Evolutionary conservation across 345 rosid genomes (phyloP).

Genomic region (Syzygium grande): DNA sequence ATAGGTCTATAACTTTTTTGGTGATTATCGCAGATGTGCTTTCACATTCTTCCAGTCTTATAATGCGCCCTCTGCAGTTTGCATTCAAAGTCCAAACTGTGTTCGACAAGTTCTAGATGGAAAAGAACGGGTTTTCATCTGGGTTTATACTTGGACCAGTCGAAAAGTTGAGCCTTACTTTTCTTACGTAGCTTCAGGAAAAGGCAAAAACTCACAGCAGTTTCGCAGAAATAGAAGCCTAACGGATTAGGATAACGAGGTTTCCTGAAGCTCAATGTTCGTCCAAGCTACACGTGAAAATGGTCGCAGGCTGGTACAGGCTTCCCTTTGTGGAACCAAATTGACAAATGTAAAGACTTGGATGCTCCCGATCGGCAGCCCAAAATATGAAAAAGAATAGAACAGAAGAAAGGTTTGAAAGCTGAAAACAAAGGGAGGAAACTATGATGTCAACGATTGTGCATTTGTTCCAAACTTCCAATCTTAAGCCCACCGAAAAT

Average conservation of each 20-base stretch:
- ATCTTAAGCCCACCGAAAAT: not conserved
- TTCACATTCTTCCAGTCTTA: not conserved
- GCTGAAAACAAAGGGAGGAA: not conserved
- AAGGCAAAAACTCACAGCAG: not conserved
- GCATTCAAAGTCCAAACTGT: not conserved
- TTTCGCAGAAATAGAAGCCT: not conserved
- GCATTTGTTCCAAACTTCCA: not conserved
- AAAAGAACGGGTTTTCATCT: not conserved
- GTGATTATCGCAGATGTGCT: accelerated
- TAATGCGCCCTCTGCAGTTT: not conserved
- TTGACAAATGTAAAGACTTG: not conserved
- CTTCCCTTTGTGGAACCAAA: not conserved
- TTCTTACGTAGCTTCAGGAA: not conserved
- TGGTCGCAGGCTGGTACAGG: not conserved
- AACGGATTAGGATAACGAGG: not conserved
- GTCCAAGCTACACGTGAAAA: not conserved
- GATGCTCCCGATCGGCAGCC: not conserved
- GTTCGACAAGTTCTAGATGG: not conserved
- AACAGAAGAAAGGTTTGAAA: not conserved
- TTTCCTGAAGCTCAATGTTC: not conserved
- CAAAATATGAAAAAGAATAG: not conserved
- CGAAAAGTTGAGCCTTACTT: not conserved
- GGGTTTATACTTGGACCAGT: not conserved
- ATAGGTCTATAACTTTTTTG: not conserved
- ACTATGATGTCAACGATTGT: not conserved